Evolutionary conservation across 1,284 basidiomycete species (phyloP).

Genomic region (Moniliella sp.): DNA sequence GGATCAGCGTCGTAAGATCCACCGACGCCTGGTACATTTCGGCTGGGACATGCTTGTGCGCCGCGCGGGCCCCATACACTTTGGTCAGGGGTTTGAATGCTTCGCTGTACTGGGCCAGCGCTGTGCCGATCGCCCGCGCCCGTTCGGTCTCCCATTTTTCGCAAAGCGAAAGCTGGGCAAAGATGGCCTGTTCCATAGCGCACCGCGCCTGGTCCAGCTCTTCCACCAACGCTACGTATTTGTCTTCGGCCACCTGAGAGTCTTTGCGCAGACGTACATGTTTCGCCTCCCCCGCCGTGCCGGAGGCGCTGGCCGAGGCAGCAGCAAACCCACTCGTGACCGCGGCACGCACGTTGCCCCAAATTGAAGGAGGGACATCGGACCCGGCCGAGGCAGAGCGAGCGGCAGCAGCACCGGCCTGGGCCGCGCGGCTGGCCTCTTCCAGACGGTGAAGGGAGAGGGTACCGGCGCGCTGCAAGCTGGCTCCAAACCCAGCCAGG

Average conservation of each 20-base stretch:
- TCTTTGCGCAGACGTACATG: constrained; percentile 22
- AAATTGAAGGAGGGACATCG: no score
- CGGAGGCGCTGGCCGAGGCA: constrained; percentile 6
- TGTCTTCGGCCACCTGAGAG: constrained; percentile 17
- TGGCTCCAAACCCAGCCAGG: no score
- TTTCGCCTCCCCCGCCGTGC: constrained; percentile 10
- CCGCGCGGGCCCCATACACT: neutral
- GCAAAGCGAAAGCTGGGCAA: constrained; percentile 17
- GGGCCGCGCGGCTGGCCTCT: no score
- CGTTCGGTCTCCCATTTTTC: constrained; percentile 25
- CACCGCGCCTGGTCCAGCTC: constrained; percentile 19
- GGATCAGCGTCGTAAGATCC: neutral
- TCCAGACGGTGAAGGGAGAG: no score
- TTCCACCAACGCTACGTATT: constrained; percentile 16
- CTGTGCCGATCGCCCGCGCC: constrained; percentile 17
- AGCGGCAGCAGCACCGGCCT: constrained; percentile 15
- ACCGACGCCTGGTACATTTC: neutral
- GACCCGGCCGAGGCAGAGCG: no score
- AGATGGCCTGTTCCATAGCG: constrained; percentile 17
- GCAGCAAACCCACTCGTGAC: no score
- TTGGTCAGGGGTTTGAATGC: constrained; percentile 1
- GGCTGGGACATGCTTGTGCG: neutral
- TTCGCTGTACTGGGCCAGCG: constrained; percentile 5
- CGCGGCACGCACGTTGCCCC: constrained; percentile 7
- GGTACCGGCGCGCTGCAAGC: no score